Evolutionary conservation across 140 eudicot genomes (phyloP), one percentile per base, ranked within the genome.

Genomic region (Stevia rebaudiana): DNA sequence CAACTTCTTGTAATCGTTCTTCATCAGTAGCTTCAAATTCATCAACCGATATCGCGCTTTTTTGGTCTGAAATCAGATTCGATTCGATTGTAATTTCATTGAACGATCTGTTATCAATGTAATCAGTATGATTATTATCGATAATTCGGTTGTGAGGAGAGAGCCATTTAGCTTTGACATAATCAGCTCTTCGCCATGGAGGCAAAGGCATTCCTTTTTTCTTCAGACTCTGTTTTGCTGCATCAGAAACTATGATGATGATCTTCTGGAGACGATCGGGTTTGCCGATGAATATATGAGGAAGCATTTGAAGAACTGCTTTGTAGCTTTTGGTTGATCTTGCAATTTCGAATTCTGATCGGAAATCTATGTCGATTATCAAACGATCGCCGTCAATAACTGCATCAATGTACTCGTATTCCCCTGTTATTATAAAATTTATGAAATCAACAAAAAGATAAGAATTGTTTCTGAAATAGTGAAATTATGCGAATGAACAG

Each of bases 121-220:
- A 15, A 36, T 37, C 42, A 52, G 35, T n/a, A n/a, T n/a, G n/a
- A n/a, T n/a, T n/a, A 52, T 15, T 28, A 30, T 46, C 15, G 36
- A 11, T 2, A 36, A 21, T 41, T 39, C 82, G 80, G 49, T 71
- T 81, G 60, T 68, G 58, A 30, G 94, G 80, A 1, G 95, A 77
- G 55, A 92, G 83, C 99, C 97, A 92, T 72, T 92, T 92, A 35
- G 95, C 81, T 51, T 79, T 82, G 18, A 92, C 85, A 66, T 85
- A 92, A 33, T 82, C 97, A 12, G 94, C 90, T 46, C 83, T 83
- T 9, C 99, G 76, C 99, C 99, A 92, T 5, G 99, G 99, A 0
- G 99, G 99, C 9, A 85, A 62, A 13, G 86, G 86, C 95, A 92
- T 81, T 51, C 95, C 95, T 71, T 86, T 88, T 75, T 88, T 85